Base-by-base conservation (phyloP, 352 stramenopile species). In the Globisporangium radiosum region DNA sequence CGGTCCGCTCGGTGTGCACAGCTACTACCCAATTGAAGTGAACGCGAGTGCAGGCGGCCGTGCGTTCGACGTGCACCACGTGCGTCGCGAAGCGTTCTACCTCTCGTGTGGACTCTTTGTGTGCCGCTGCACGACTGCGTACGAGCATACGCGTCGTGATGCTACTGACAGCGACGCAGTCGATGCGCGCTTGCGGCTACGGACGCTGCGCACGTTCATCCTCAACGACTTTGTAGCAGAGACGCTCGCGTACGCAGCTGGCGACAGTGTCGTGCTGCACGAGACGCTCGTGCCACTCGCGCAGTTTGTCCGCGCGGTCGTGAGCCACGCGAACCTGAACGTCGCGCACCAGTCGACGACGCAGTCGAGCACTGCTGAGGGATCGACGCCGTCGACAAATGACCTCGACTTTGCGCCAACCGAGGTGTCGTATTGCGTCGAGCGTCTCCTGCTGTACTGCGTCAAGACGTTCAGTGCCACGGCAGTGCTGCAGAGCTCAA, bases 71-170 rank as follows among this genome's bases (percentile, higher is more conserved):
- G 67, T 84, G n/a, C 65, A 60, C 4, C 44, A 56, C 13, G 66
- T 93, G 61, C 75, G 81, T 4, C 84, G 84, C 19, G 84, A 93
- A 69, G 79, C 78, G 0, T 93, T 90, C 54, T 93, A 93, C 45
- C 55, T 93, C 5, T 73, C 81, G 4, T 93, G 84, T 56, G 84
- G 84, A 0, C 54, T 93, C 1, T 83, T 92, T 50, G 60, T 72
- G 25, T 93, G 84, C 66, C 71, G 62, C 64, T 80, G 77, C 51
- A 81, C 80, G 1, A 69, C n/a, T 10, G 81, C 78, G 15, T 92
- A 89, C 51, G 73, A 88, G 47, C 80, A 90, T 57, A 81, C 65
- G 17, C 17, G 73, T n/a, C 19, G 14, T 37, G 25, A 33, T 33
- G 14, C 51, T 17, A 47, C 56, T 5, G 37, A 14, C 8, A n/a